Percentiles rank a stretch among this genome's conserved stretches.
These are phyloP conservation scores for Pseudopithomyces maydicus DNA, from an alignment of 2,329 filamentous ascomycete species.

Conservation along the genomic window DNA sequence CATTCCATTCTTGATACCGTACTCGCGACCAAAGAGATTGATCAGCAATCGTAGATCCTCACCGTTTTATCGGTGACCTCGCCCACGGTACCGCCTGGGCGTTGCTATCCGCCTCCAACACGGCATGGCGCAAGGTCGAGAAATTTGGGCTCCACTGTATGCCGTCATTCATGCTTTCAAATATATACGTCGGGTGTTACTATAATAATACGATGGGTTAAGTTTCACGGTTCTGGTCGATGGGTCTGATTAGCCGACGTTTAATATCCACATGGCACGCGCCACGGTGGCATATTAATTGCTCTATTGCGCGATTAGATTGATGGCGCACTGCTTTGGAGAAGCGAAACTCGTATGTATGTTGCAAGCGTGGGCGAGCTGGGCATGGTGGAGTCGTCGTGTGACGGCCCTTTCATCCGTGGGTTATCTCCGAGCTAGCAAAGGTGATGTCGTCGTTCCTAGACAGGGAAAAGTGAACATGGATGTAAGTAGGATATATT, in stretches of 20 bases:
- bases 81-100: neutral
- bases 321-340: neutral
- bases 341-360: neutral
- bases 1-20: too few relatives aligned
- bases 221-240: neutral
- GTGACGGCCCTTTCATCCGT: conserved; percentile 4
- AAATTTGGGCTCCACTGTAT: neutral
- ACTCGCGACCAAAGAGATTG: too few relatives aligned
- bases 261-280: conserved; percentile 5
- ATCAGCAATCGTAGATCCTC: too few relatives aligned
- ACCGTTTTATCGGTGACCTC: too few relatives aligned
- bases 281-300: conserved; percentile 4
- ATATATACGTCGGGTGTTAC: neutral
- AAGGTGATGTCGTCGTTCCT: neutral
- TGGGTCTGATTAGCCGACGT: conserved; percentile 6
- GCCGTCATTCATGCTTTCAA: neutral
- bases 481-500: neutral
- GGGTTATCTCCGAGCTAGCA: neutral
- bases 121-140: neutral
- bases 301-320: neutral
- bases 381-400: neutral
- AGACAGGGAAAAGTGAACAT: neutral
- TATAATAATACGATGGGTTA: neutral
- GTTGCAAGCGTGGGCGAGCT: neutral
- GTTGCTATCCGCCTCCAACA: neutral